These are phyloP conservation scores for Papiliotrema nemorosa DNA, from an alignment of 1,284 basidiomycete species.

Conservation along the genomic window DNA sequence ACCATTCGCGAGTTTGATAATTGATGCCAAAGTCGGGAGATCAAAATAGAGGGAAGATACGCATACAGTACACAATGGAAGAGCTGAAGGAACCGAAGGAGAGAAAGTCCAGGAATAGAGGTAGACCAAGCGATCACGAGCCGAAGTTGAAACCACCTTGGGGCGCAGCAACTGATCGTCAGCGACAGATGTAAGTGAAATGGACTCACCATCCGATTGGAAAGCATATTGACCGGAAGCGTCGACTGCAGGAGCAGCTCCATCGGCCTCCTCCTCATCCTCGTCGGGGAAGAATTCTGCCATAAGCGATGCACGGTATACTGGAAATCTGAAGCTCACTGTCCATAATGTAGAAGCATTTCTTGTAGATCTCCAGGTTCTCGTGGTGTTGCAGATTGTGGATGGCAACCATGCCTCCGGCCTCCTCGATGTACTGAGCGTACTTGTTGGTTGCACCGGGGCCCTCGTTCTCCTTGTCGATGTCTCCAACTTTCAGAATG, in stretches of 20 bases:
- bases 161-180: conserved; percentile 67
- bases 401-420: conserved; percentile 97
- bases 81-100: neutral
- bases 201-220: conserved; percentile 59
- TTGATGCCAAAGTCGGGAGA: no score
- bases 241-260: conserved; percentile 76
- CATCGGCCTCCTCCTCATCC: conserved; percentile 57
- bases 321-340: conserved; percentile 46
- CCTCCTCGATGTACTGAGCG: conserved; percentile 92
- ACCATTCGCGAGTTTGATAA: neutral
- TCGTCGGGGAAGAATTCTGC: conserved; percentile 49
- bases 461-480: conserved; percentile 81
- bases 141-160: conserved; percentile 93
- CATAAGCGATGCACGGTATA: no score
- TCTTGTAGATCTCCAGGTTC: conserved; percentile 98
- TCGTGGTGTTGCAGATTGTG: conserved; percentile 99
- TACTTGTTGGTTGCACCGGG: conserved; percentile 88
- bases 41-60: neutral
- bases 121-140: conserved; percentile 4
- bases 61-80: neutral
- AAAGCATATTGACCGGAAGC: conserved; percentile 82
- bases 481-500: conserved; percentile 96
- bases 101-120: neutral
- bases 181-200: conserved; percentile 2
- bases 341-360: conserved; percentile 99